phyloP scores from a whole-genome alignment of 768 basidiomycete genomes.

The Leccinum subtestaceum region DNA sequence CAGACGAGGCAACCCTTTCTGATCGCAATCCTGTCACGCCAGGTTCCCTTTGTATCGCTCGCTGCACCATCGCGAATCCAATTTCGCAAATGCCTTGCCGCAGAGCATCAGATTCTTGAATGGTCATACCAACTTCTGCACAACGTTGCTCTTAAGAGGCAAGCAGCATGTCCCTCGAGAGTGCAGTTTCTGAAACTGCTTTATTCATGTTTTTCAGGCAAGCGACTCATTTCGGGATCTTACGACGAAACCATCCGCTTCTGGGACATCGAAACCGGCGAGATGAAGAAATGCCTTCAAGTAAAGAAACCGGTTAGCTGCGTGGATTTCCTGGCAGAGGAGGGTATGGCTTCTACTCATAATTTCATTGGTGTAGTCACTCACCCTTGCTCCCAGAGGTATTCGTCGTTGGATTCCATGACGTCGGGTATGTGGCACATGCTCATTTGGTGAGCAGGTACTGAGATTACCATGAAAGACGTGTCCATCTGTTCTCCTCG shows the following conservation, averaged over 20 bases:
- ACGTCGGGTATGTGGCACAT: slow-evolving; percentile 66
- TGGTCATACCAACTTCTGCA: slow-evolving; percentile 87
- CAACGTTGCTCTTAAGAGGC: slow-evolving; percentile 68
- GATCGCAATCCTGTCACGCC: neutral
- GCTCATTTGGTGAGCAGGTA: neutral
- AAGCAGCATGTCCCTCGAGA: slow-evolving; percentile 1
- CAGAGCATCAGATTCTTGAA: slow-evolving; percentile 75
- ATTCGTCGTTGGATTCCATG: slow-evolving; percentile 90
- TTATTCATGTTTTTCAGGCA: slow-evolving; percentile 39
- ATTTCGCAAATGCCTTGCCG: slow-evolving; percentile 73
- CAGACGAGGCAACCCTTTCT: neutral
- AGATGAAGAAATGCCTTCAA: slow-evolving; percentile 69
- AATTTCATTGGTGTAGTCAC: neutral
- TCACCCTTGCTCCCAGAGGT: slow-evolving; percentile 52
- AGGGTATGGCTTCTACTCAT: slow-evolving; percentile 46
- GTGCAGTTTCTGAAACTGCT: neutral
- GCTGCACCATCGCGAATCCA: slow-evolving; percentile 81
- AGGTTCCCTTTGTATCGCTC: slow-evolving; percentile 74
- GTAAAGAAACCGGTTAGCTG: slow-evolving; percentile 92
- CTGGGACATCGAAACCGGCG: slow-evolving; percentile 76
- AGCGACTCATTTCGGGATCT: slow-evolving; percentile 82
- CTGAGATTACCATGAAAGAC: slow-evolving; percentile 40
- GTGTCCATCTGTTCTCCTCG: slow-evolving; percentile 86
- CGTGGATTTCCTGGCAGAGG: slow-evolving; percentile 80
- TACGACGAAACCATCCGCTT: slow-evolving; percentile 92